phyloP scores from a whole-genome alignment of 129 eudicot genomes.

The Centaurea solstitialis region DNA sequence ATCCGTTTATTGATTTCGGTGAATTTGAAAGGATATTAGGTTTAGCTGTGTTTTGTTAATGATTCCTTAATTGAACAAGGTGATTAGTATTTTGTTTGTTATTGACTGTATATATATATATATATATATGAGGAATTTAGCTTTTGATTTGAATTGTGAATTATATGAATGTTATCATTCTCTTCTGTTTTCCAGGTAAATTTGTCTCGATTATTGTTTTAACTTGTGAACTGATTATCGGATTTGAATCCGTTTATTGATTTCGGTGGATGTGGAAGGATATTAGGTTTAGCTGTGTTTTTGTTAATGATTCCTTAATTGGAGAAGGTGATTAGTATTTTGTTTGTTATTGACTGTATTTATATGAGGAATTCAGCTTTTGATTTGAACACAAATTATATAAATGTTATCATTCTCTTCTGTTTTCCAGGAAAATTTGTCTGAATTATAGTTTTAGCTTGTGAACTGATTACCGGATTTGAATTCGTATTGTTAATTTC shows the following conservation, averaged over 20 bases:
- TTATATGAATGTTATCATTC: too few species aligned
- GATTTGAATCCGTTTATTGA: not conserved
- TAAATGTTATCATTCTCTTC: constrained; percentile 25
- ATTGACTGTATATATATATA: not conserved
- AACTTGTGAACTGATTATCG: not conserved
- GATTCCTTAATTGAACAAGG: not conserved
- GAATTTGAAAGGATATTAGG: not conserved
- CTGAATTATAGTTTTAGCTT: not conserved
- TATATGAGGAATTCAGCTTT: constrained; percentile 2
- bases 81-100: constrained; percentile 9
- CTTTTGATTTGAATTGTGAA: not conserved
- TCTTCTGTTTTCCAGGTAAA: constrained; percentile 61
- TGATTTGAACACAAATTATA: not conserved
- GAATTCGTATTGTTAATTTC: not conserved
- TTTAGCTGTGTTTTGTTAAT: not conserved
- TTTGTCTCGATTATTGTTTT: constrained; percentile 1
- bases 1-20: not conserved
- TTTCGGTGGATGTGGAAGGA: not conserved
- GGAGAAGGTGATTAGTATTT: not conserved
- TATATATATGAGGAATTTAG: not conserved
- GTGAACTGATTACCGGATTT: not conserved
- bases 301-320: not conserved
- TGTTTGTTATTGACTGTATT: constrained; percentile 8
- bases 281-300: not conserved
- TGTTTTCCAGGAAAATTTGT: constrained; percentile 58